phyloP scores from a whole-genome alignment of 1,284 basidiomycete genomes.

The Ceratobasidium sp. region DNA sequence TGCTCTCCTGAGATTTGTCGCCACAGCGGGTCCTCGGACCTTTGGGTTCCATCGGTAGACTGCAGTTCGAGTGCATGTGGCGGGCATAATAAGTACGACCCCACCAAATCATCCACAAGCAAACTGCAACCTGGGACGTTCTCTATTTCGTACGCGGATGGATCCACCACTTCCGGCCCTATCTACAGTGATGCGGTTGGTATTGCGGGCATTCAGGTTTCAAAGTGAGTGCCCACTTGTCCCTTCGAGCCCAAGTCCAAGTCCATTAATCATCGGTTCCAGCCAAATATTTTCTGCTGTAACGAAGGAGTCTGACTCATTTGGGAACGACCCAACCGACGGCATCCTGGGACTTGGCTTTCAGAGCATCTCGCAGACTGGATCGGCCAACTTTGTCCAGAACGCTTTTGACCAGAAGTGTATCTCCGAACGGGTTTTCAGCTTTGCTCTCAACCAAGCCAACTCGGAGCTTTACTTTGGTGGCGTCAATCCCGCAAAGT shows the following conservation, averaged over 20 bases:
- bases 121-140: slow-evolving; percentile 51
- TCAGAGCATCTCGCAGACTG: slow-evolving; percentile 47
- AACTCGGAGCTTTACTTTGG: slow-evolving; percentile 71
- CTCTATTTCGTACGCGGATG: slow-evolving; percentile 65
- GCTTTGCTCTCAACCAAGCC: slow-evolving; percentile 53
- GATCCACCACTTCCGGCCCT: slow-evolving; percentile 56
- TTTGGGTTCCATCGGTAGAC: slow-evolving; percentile 72
- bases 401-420: slow-evolving; percentile 20
- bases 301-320: slow-evolving; percentile 4
- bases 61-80: slow-evolving; percentile 59
- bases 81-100: slow-evolving; percentile 61
- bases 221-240: slow-evolving; percentile 38
- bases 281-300: slow-evolving; percentile 37
- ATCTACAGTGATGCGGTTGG: slow-evolving; percentile 60
- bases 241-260: neutral
- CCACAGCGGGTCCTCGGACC: slow-evolving; percentile 80
- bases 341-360: slow-evolving; percentile 50
- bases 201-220: slow-evolving; percentile 54
- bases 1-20: neutral
- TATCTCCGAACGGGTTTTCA: slow-evolving; percentile 36
- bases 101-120: slow-evolving; percentile 58
- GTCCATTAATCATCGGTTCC: neutral
- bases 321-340: slow-evolving; percentile 47
- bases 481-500: slow-evolving; percentile 65
- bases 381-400: slow-evolving; percentile 52